Evolutionary conservation across 192 early-diverging fungal genomes (phyloP).

Genomic region (Coemansia aciculifera): DNA sequence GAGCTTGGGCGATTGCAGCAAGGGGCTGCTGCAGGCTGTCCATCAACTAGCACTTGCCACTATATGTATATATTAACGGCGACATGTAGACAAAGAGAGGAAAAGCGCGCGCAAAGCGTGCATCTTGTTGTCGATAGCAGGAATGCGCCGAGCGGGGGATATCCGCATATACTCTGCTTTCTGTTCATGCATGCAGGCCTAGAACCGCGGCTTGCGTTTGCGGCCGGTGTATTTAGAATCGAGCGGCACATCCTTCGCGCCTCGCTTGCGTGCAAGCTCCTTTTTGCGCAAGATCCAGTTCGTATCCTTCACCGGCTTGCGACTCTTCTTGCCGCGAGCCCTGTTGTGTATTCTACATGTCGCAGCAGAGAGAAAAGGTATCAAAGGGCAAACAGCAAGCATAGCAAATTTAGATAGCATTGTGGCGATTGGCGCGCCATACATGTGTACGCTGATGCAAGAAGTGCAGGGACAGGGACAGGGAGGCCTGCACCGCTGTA

Average conservation of each 20-base stretch:
- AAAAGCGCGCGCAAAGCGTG: not conserved
- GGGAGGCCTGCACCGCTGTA: constrained; percentile 3
- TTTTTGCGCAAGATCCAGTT: constrained; percentile 92
- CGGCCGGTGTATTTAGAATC: constrained; percentile 96
- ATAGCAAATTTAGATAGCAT: not conserved
- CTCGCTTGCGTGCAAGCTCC: constrained; percentile 74
- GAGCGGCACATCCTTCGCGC: constrained; percentile 72
- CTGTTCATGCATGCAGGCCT: constrained; percentile 18
- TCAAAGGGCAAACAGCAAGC: not conserved
- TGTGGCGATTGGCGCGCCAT: not conserved
- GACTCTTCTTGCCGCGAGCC: constrained; percentile 28
- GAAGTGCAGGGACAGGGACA: not conserved
- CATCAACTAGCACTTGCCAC: not conserved
- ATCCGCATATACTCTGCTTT: not conserved
- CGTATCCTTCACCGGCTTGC: constrained; percentile 71
- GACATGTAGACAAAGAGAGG: not conserved
- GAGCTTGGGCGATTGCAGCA: constrained; percentile 5
- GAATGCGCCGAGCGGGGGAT: not conserved
- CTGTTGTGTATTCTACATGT: constrained; percentile 46
- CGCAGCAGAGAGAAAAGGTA: not conserved
- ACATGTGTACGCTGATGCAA: not conserved
- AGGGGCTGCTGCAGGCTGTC: not conserved
- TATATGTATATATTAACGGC: not conserved
- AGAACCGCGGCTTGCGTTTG: constrained; percentile 88
- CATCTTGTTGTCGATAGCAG: constrained; percentile 2